These are phyloP conservation scores for Teunomyces lycoperdinae DNA, from an alignment of 805 yeast species.

Conservation along the genomic window DNA sequence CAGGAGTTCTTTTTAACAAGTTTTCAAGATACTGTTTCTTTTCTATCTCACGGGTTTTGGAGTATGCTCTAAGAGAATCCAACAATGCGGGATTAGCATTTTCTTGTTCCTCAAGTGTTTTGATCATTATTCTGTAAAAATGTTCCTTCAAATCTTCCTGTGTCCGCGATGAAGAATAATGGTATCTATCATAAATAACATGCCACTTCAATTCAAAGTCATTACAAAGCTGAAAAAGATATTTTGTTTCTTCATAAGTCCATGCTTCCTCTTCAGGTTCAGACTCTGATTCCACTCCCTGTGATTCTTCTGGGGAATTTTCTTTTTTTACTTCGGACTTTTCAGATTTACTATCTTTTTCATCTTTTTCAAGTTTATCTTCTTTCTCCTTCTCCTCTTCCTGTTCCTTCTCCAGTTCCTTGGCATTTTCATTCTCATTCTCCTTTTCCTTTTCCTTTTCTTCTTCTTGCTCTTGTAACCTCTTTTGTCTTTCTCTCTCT, in stretches of 20 bases:
- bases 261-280: constrained; percentile 44
- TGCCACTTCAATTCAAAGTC: constrained; percentile 65
- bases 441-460: constrained; percentile 7
- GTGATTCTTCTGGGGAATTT: constrained; percentile 4
- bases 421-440: constrained; percentile 3
- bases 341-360: constrained; percentile 6
- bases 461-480: constrained; percentile 1
- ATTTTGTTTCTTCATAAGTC: constrained; percentile 74
- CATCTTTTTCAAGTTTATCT: constrained; percentile 5
- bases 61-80: constrained; percentile 60
- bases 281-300: constrained; percentile 37
- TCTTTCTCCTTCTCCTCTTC: not conserved
- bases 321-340: constrained; percentile 2
- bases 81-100: constrained; percentile 46
- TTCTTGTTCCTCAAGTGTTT: constrained; percentile 40
- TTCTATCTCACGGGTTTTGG: constrained; percentile 68
- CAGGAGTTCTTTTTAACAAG: constrained; percentile 80
- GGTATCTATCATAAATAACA: constrained; percentile 61
- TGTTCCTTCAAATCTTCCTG: constrained; percentile 83
- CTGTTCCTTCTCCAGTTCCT: constrained; percentile 6
- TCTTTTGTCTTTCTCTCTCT: constrained; percentile 13
- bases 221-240: constrained; percentile 70
- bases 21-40: constrained; percentile 79
- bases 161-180: constrained; percentile 35
- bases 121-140: constrained; percentile 66